Evolutionary conservation across 352 stramenopile genomes (phyloP).

Genomic region (Phytophthora europaea): DNA sequence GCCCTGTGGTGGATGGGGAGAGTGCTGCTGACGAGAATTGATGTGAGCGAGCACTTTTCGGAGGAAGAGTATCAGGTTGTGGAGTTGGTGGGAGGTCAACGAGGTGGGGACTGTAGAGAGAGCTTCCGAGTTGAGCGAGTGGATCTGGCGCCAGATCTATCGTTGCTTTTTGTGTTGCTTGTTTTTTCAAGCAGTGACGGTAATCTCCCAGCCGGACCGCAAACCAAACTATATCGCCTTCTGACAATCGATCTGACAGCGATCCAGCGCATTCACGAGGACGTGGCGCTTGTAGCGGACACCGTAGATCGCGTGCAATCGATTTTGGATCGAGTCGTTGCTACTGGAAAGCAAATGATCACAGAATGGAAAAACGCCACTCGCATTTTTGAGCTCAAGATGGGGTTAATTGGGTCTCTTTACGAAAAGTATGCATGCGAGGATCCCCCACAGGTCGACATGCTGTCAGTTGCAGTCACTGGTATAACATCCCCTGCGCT

Average conservation of each 20-base stretch:
- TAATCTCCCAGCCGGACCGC: neutral
- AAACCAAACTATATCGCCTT: conserved; percentile 39
- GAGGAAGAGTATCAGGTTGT: conserved; percentile 30
- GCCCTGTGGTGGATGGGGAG: conserved; percentile 73
- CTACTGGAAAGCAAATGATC: conserved; percentile 47
- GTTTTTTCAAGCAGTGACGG: conserved; percentile 15
- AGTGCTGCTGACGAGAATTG: conserved; percentile 57
- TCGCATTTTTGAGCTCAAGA: conserved; percentile 82
- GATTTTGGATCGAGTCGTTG: conserved; percentile 45
- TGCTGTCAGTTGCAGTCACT: conserved; percentile 69
- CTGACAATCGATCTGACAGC: conserved; percentile 48
- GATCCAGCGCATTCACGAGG: conserved; percentile 41
- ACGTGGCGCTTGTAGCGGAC: conserved; percentile 45
- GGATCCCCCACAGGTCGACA: conserved; percentile 73
- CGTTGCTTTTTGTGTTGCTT: conserved; percentile 47
- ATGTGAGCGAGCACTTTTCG: conserved; percentile 43
- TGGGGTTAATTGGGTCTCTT: conserved; percentile 73
- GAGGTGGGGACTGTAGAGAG: neutral
- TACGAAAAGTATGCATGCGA: conserved; percentile 84
- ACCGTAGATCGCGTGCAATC: conserved; percentile 34
- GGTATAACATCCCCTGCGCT: conserved; percentile 73
- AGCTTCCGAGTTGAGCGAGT: conserved; percentile 48
- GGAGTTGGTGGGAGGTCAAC: conserved; percentile 17
- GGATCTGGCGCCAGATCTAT: conserved; percentile 48
- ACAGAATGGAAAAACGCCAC: conserved; percentile 85